Evolutionary conservation across 768 basidiomycete species (phyloP), one percentile per base, ranked within the genome.

Genomic region (Hysterangium stoloniferum): DNA sequence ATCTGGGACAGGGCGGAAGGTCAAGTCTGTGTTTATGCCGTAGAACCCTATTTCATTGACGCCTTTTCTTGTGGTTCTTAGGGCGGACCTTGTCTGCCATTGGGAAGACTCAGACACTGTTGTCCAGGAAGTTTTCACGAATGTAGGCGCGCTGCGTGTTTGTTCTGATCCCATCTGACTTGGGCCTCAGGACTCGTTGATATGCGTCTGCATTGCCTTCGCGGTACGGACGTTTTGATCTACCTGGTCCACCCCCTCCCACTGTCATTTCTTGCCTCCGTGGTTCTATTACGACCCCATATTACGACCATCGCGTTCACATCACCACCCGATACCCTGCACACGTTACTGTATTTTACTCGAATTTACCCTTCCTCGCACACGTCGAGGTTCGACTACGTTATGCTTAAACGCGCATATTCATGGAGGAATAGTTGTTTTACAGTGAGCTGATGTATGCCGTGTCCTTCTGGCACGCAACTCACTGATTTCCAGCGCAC

Each of bases 61-160:
- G 24, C 17, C 42, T 27, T 52, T 31, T 43, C 34, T 43, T 37
- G 51, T 19, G n/a, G 17, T 53, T 44, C 32, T 50, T 56, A 90
- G 88, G 57, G 86, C 84, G 41, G 86, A 86, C 64, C 78, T 92
- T 68, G 77, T 75, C 43, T 88, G 84, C 55, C 89, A 92, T 60
- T 92, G 88, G 88, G 88, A 92, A 69, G 88, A 91, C 56, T 77
- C 78, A 46, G 89, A 92, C 61, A 71, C 74, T 45, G 80, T 88
- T 52, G 75, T 80, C 35, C 81, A 87, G 64, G 88, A 91, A 66
- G 71, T 91, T 62, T 88, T 76, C 67, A 72, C 74, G 41, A 92
- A 87, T 61, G 88, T 89, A 66, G 55, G 85, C 70, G 7, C 8
- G 6, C 45, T 47, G 52, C 49, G 32, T 36, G 54, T 29, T 38